Conservation (phyloP, 2,329 filamentous ascomycete species). For the Alternaria panax region DNA sequence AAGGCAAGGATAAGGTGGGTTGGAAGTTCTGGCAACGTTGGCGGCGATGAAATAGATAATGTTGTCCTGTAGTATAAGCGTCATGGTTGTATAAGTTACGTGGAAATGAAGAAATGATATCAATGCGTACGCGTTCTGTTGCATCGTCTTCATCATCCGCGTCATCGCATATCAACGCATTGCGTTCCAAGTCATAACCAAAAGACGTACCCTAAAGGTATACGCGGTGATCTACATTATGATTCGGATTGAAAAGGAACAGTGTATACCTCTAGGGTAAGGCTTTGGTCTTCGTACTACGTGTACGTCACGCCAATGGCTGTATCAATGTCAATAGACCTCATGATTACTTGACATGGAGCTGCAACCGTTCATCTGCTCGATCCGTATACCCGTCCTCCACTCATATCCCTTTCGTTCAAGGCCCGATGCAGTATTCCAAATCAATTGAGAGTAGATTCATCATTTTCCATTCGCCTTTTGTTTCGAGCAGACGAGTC, state of each 20-base stretch:
- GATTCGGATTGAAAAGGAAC: no score
- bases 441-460: not conserved
- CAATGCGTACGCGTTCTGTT: not conserved
- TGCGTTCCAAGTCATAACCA: not conserved
- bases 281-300: no score
- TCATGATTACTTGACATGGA: not conserved
- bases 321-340: not conserved
- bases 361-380: not conserved
- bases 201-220: not conserved
- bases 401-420: not conserved
- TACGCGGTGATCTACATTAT: not conserved
- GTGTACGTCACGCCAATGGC: no score
- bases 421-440: not conserved
- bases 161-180: not conserved
- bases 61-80: not conserved
- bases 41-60: conserved; percentile 30
- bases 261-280: no score
- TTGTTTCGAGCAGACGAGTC: not conserved
- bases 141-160: not conserved
- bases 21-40: conserved; percentile 58
- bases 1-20: conserved; percentile 39
- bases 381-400: not conserved
- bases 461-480: not conserved
- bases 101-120: conserved; percentile 7
- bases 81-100: not conserved